Percentiles rank a stretch among this genome's conserved stretches.
Conservation (phyloP, 2,329 filamentous ascomycete genomes). For the Colletotrichum truncatum region DNA sequence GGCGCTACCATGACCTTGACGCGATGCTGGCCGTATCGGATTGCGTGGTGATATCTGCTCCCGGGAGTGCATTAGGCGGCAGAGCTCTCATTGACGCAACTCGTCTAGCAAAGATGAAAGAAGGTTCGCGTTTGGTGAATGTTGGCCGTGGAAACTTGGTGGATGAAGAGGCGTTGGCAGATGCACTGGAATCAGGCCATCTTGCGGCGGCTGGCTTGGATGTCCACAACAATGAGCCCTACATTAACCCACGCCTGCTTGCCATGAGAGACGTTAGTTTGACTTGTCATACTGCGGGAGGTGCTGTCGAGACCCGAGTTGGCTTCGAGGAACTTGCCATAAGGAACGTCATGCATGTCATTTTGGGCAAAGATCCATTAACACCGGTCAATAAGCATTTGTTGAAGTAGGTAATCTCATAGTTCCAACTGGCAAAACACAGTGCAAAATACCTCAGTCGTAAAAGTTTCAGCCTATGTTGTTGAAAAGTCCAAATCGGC, state of each 20-base stretch:
- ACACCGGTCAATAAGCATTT: constrained; percentile 64
- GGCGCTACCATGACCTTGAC: constrained; percentile 52
- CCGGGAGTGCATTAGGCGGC: constrained; percentile 50
- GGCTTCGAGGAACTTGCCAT: constrained; percentile 65
- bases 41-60: constrained; percentile 61
- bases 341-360: constrained; percentile 59
- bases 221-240: constrained; percentile 56
- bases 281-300: constrained; percentile 64
- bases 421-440: not conserved
- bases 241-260: constrained; percentile 47
- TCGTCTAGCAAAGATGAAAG: constrained; percentile 58
- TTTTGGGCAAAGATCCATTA: constrained; percentile 51
- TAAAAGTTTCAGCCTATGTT: too few relatives aligned
- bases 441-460: not conserved
- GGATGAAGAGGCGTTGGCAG: constrained; percentile 29
- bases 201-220: constrained; percentile 29
- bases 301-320: constrained; percentile 61
- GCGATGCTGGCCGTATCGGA: constrained; percentile 56
- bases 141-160: constrained; percentile 51
- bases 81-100: constrained; percentile 46
- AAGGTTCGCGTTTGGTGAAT: constrained; percentile 61
- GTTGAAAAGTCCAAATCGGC: too few relatives aligned
- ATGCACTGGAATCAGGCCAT: constrained; percentile 29
- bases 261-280: constrained; percentile 48
- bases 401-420: constrained; percentile 40